A percentile compares a stretch with the other conserved stretches of the same genome.
phyloP scores from a whole-genome alignment of 352 stramenopile species.

The Phytophthora pini region DNA sequence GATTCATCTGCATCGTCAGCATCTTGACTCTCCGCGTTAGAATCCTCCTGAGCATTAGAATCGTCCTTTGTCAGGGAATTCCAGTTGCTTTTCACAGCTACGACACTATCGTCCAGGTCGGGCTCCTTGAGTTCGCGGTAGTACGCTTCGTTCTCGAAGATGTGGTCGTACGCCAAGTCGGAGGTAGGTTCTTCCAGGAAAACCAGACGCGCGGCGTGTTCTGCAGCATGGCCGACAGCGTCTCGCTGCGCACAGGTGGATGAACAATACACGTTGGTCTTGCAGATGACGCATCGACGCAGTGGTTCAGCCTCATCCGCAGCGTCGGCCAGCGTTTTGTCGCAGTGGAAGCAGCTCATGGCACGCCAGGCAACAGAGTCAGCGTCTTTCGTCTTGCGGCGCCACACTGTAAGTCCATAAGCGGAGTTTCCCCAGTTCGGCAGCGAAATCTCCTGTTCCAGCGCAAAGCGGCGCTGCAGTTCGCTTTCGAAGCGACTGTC shows the following conservation, averaged over 20 bases:
- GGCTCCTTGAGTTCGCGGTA: slow-evolving; percentile 57
- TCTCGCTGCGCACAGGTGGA: slow-evolving; percentile 50
- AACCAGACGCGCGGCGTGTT: slow-evolving; percentile 74
- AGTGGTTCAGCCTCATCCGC: slow-evolving; percentile 50
- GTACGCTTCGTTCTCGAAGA: slow-evolving; percentile 70
- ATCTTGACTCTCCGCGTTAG: slow-evolving; percentile 22
- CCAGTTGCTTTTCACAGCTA: slow-evolving; percentile 51
- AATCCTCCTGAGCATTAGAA: slow-evolving; percentile 18
- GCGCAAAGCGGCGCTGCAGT: slow-evolving; percentile 56
- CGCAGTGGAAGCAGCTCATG: slow-evolving; percentile 67
- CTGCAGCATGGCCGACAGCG: slow-evolving; percentile 50
- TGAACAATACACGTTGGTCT: slow-evolving; percentile 85
- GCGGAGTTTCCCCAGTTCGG: slow-evolving; percentile 86
- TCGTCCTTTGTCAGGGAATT: slow-evolving; percentile 43
- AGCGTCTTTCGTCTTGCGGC: slow-evolving; percentile 41
- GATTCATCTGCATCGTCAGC: slow-evolving; percentile 35
- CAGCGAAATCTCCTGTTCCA: slow-evolving; percentile 62
- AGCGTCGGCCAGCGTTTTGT: slow-evolving; percentile 46
- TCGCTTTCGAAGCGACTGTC: slow-evolving; percentile 73
- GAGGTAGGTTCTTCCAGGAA: slow-evolving; percentile 69
- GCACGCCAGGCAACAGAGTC: slow-evolving; percentile 25
- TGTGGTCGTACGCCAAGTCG: slow-evolving; percentile 34
- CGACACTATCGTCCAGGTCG: slow-evolving; percentile 44
- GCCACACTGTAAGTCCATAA: slow-evolving; percentile 78
- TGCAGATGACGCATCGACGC: slow-evolving; percentile 74